phyloP scores from a whole-genome alignment of 2,329 filamentous ascomycete species.

The Beauveria australis region DNA sequence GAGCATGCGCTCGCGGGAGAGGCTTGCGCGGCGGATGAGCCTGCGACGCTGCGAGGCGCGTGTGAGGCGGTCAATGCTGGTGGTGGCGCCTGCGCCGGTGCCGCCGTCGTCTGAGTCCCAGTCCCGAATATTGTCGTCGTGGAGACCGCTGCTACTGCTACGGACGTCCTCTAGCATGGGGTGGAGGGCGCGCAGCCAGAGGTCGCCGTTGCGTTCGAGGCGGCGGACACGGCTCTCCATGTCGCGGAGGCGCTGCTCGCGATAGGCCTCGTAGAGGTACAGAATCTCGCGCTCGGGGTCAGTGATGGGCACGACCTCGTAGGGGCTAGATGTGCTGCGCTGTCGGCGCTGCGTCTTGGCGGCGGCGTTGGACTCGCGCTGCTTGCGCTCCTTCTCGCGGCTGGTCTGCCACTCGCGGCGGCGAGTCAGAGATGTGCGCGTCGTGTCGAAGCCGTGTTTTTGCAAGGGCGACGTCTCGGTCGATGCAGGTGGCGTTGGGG shows the following conservation, averaged over 20 bases:
- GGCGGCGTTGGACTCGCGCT: conserved; percentile 15
- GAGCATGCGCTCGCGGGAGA: conserved; percentile 22
- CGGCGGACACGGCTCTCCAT: conserved; percentile 38
- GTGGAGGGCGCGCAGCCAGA: conserved; percentile 35
- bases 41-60: conserved; percentile 13
- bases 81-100: background rate
- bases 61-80: conserved; percentile 6
- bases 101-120: conserved; percentile 25
- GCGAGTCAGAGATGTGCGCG: conserved; percentile 24
- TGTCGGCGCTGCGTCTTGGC: conserved; percentile 17
- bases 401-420: conserved; percentile 27
- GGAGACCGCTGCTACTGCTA: conserved; percentile 7
- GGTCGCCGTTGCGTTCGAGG: conserved; percentile 39
- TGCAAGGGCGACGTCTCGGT: conserved; percentile 20
- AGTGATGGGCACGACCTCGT: conserved; percentile 13
- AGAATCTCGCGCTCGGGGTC: conserved; percentile 27
- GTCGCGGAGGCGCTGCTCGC: conserved; percentile 35
- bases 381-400: conserved; percentile 21
- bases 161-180: conserved; percentile 36
- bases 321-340: conserved; percentile 16
- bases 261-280: conserved; percentile 31
- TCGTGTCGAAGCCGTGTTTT: conserved; percentile 18
- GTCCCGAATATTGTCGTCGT: conserved; percentile 15
- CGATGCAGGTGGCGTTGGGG: conserved; percentile 24
- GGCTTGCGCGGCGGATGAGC: conserved; percentile 18